phyloP scores from a whole-genome alignment of 2,329 filamentous ascomycete species.

The Xylariales sp. region DNA sequence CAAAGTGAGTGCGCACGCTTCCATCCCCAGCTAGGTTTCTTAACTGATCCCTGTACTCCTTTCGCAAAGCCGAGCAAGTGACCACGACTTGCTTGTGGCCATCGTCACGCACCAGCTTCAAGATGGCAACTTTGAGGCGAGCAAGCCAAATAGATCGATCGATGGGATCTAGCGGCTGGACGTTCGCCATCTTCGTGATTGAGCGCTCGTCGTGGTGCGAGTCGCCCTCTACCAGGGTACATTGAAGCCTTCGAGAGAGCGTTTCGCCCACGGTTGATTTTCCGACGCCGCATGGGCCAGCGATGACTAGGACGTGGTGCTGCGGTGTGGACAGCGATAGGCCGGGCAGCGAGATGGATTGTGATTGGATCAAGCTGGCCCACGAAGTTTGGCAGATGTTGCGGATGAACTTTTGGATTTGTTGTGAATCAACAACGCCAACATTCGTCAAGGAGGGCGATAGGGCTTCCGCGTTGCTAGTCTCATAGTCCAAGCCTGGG shows the following conservation, averaged over 20 bases:
- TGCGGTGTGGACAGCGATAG: conserved; percentile 20
- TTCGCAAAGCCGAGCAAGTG: conserved; percentile 34
- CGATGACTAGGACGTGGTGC: conserved; percentile 27
- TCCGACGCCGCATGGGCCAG: conserved; percentile 35
- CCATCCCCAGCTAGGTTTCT: conserved; percentile 12
- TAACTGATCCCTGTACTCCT: conserved; percentile 26
- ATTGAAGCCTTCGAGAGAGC: conserved; percentile 21
- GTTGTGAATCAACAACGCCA: conserved; percentile 23
- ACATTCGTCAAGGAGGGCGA: conserved; percentile 38
- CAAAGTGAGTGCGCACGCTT: conserved; percentile 21
- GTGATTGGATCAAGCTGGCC: no score
- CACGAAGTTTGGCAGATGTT: conserved; percentile 32
- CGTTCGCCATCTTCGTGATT: conserved; percentile 20
- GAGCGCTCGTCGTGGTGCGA: conserved; percentile 21
- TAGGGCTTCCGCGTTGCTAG: conserved; percentile 32
- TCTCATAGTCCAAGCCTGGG: conserved; percentile 34
- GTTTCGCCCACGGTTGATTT: conserved; percentile 31
- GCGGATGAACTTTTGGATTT: conserved; percentile 32
- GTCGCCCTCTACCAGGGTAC: conserved; percentile 36
- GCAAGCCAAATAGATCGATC: conserved; percentile 27
- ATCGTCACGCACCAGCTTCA: conserved; percentile 20
- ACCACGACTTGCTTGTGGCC: conserved; percentile 24
- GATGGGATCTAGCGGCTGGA: conserved; percentile 24
- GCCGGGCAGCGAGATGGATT: conserved; percentile 23
- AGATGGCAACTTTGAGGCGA: conserved; percentile 16